Evolutionary conservation across 2,329 filamentous ascomycete genomes (phyloP), one percentile per base, ranked within the genome.

Genomic region (Pleochaeta shiraiana): DNA sequence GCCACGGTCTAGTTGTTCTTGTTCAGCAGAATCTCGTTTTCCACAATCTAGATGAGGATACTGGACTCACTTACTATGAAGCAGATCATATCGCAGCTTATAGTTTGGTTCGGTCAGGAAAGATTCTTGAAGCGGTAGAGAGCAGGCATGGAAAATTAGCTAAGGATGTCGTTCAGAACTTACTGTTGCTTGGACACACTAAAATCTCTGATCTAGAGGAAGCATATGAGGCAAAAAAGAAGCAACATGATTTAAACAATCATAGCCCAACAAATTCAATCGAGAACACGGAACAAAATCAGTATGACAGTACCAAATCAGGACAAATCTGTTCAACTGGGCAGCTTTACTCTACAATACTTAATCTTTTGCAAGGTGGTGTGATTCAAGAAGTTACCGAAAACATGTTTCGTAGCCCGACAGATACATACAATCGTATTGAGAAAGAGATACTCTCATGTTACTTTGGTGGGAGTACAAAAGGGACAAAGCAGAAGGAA

Each of bases 11-110:
- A 63, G 85, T 84, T 64, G 86, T 93, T 34, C 84, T 97, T 68
- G 82, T 95, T 50, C 92, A 97, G 73, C 88, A 95, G 73, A 90
- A 91, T 71, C 82, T 97, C 61, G 78, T 95, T 67, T 89, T 84
- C 73, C 86, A 91, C 74, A 81, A 84, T 68, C 82, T 83, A 68
- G 80, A 84, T 66, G 73, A 78, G 65, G 81, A 85, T 65, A 80
- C 82, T 53, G 80, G 80, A 57, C 74, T 79, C 62, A 87, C 87
- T 28, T 84, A 83, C 72, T 98, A 97, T 76, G 88, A 95, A 73
- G 87, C 90, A 65, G 90, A 96, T 70, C 79, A 85, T 72, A 78
- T 84, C 68, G 83, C 85, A 67, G 88, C 90, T 68, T 97, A 97
- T 75, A 85, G 85, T 69, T 79, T 96, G 53, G 78, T 91, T 43